Percentiles rank a stretch among this genome's conserved stretches.
Evolutionary conservation across 495 filamentous ascomycete species (phyloP).

Genomic region (Filosporella fistucella): DNA sequence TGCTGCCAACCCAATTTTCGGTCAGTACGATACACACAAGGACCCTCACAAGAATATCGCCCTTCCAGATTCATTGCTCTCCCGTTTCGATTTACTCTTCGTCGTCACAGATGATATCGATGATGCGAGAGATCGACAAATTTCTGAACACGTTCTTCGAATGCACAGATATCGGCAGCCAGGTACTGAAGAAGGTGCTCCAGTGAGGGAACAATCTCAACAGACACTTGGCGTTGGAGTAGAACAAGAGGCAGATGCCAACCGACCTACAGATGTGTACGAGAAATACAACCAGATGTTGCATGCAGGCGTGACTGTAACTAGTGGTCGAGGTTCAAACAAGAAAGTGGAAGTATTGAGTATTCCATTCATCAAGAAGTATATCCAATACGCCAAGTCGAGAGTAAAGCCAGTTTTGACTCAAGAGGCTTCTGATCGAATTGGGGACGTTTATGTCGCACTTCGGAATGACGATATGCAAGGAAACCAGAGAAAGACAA

Average conservation of each 20-base stretch:
- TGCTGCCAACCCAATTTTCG: conserved; percentile 95
- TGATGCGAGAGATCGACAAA: conserved; percentile 79
- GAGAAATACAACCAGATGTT: conserved; percentile 97
- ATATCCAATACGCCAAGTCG: conserved; percentile 96
- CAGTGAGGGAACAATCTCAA: conserved; percentile 80
- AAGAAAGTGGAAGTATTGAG: conserved; percentile 88
- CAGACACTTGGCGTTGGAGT: conserved; percentile 89
- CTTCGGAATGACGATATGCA: conserved; percentile 95
- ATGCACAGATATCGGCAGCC: conserved; percentile 97
- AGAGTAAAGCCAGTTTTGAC: conserved; percentile 88
- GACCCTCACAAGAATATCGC: conserved; percentile 99
- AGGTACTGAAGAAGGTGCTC: conserved; percentile 91
- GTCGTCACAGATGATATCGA: conserved; percentile 98
- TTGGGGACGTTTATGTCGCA: conserved; percentile 87
- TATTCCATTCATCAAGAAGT: conserved; percentile 99
- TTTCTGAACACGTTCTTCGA: conserved; percentile 94
- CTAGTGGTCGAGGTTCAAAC: conserved; percentile 62
- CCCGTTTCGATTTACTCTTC: conserved; percentile 98
- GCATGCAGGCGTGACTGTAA: conserved; percentile 82
- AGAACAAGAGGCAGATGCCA: conserved; percentile 66
- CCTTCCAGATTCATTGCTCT: conserved; percentile 92
- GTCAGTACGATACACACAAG: conserved; percentile 97
- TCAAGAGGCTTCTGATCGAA: conserved; percentile 88
- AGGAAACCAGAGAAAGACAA: conserved; percentile 88
- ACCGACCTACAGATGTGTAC: conserved; percentile 78